Conservation (phyloP, 768 basidiomycete species). For the Lactarius akahatsu region DNA sequence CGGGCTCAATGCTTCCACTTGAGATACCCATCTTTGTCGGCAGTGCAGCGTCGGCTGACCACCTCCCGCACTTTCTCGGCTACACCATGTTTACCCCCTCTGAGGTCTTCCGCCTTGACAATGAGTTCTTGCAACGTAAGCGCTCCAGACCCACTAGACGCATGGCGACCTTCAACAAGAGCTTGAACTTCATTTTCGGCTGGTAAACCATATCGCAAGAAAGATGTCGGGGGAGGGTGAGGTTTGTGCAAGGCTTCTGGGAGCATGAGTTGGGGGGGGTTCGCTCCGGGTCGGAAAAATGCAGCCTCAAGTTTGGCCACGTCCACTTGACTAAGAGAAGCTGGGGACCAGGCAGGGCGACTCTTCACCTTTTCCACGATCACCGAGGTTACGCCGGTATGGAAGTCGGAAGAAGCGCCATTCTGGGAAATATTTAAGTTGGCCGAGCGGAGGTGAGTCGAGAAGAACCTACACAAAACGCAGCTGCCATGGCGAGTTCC, state of each 20-base stretch:
- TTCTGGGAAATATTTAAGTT: slow-evolving; percentile 44
- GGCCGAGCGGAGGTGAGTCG: slow-evolving; percentile 3
- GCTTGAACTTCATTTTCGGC: slow-evolving; percentile 70
- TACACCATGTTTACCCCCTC: slow-evolving; percentile 57
- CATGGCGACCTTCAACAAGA: slow-evolving; percentile 63
- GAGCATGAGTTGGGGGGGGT: slow-evolving; percentile 33
- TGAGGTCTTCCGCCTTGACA: slow-evolving; percentile 49
- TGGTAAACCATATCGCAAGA: slow-evolving; percentile 60
- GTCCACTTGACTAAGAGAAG: slow-evolving; percentile 58
- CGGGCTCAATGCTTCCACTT: slow-evolving; percentile 50
- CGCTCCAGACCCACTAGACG: slow-evolving; percentile 59
- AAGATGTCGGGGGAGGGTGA: slow-evolving; percentile 28
- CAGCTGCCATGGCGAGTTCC: slow-evolving; percentile 87
- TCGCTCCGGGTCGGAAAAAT: slow-evolving; percentile 66
- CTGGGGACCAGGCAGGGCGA: slow-evolving; percentile 72
- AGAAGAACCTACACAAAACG: slow-evolving; percentile 72
- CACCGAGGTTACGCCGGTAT: slow-evolving; percentile 73
- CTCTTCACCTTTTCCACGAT: slow-evolving; percentile 51
- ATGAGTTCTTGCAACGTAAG: slow-evolving; percentile 64
- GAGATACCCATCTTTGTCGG: slow-evolving; percentile 54
- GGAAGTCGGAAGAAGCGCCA: slow-evolving; percentile 80
- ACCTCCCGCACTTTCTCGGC: slow-evolving; percentile 78
- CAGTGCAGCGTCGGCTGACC: slow-evolving; percentile 61
- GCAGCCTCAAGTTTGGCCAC: slow-evolving; percentile 50
- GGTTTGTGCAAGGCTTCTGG: slow-evolving; percentile 30